Percentiles rank a stretch among this genome's conserved stretches.
phyloP scores from a whole-genome alignment of 148 eudicot species.

The Rhododendron vialii region DNA sequence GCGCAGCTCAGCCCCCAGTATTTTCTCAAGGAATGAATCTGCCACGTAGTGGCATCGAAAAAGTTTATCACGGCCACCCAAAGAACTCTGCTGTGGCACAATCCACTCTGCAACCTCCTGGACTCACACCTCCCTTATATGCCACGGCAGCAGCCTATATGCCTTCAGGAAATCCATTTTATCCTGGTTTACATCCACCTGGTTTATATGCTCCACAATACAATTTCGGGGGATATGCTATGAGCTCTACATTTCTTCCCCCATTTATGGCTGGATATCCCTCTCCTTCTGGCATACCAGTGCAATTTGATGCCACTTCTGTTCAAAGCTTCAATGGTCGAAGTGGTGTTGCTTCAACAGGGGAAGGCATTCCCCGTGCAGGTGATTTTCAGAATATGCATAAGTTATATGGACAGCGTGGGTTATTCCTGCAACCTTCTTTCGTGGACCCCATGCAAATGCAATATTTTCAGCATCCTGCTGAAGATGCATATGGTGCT shows the following conservation, averaged over 20 bases:
- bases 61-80: conserved; percentile 35
- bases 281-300: conserved; percentile 41
- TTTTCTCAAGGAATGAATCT: conserved; percentile 33
- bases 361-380: conserved; percentile 46
- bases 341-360: conserved; percentile 34
- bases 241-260: conserved; percentile 41
- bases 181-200: conserved; percentile 44
- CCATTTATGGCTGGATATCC: conserved; percentile 66
- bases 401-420: conserved; percentile 51
- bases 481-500: conserved; percentile 44
- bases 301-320: conserved; percentile 49
- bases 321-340: conserved; percentile 43
- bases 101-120: conserved; percentile 56
- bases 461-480: conserved; percentile 48
- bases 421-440: conserved; percentile 38
- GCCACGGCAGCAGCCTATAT: conserved; percentile 60
- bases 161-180: conserved; percentile 58
- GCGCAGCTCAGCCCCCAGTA: conserved; percentile 39
- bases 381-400: conserved; percentile 44
- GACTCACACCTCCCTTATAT: conserved; percentile 59
- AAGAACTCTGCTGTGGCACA: conserved; percentile 49
- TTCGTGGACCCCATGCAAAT: conserved; percentile 42
- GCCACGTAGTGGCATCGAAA: conserved; percentile 33
- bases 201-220: conserved; percentile 63
- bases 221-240: conserved; percentile 54